phyloP scores from a whole-genome alignment of 352 stramenopile genomes.

The Globisporangium radiosum region DNA sequence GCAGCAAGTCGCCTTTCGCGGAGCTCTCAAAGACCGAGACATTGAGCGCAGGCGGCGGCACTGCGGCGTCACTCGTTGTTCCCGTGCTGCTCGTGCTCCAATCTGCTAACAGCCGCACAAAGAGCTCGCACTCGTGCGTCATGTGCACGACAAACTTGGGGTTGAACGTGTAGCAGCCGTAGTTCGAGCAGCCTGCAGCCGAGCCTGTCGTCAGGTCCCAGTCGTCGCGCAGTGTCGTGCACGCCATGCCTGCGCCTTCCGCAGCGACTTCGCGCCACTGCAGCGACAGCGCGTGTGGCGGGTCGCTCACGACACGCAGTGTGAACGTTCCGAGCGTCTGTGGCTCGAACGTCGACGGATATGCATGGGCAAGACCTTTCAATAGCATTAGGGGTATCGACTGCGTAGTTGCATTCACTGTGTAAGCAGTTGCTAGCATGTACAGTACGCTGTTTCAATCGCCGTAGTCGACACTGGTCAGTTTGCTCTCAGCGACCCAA shows the following conservation, averaged over 20 bases:
- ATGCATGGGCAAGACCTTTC: too few species aligned
- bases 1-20: conserved; percentile 40
- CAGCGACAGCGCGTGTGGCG: conserved; percentile 26
- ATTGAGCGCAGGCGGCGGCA: conserved; percentile 44
- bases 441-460: too few species aligned
- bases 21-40: conserved; percentile 67
- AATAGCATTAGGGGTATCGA: too few species aligned
- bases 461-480: too few species aligned
- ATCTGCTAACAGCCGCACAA: conserved; percentile 42
- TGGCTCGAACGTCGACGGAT: conserved; percentile 66
- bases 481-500: too few species aligned
- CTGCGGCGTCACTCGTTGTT: background rate
- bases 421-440: too few species aligned
- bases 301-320: conserved; percentile 53
- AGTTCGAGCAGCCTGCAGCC: conserved; percentile 66
- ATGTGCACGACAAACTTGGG: conserved; percentile 68
- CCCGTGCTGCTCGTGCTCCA: conserved; percentile 4
- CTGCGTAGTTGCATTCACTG: too few species aligned
- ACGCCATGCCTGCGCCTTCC: conserved; percentile 52
- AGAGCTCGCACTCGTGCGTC: conserved; percentile 37
- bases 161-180: conserved; percentile 80
- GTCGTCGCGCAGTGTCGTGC: conserved; percentile 26
- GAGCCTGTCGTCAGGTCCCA: conserved; percentile 57
- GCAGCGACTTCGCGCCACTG: conserved; percentile 27
- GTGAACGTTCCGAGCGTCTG: conserved; percentile 35